Evolutionary conservation across 2,329 filamentous ascomycete genomes (phyloP), one percentile per base, ranked within the genome.

Genomic region (Aspergillus eucalypticola): DNA sequence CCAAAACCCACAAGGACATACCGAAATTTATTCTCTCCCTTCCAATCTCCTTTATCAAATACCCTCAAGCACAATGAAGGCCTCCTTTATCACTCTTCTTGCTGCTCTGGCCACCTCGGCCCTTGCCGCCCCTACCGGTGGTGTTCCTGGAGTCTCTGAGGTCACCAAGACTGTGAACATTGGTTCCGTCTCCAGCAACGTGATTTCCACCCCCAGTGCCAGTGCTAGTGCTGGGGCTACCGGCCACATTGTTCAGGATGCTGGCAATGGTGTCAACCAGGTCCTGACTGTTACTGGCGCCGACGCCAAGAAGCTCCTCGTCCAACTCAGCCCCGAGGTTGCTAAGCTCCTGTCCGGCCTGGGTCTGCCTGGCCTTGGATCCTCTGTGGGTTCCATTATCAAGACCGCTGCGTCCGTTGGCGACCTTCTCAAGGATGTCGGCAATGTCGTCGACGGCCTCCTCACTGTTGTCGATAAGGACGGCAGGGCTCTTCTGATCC

Each of bases 381-480:
- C 32, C 29, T 65, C 71, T 38, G 65, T 71, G 25, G 72, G 72
- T 46, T 59, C 61, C 17, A 57, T 74, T 11, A 64, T 74, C 32
- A 64, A 65, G 51, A 69, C 69, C 35, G 71, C 70, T 56, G 61
- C 59, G 59, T 55, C 53, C 49, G 64, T 72, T 38, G 71, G 71
- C 63, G 67, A 65, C 46, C 65, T 72, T 11, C 51, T 72, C 58
- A 60, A 65, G 41, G 66, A 70, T 54, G 63, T 70, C 50, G 71
- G 60, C 42, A 62, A 63, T 27, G 21, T 58, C 41, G 63, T 67
- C 13, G 66, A 74, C n/a, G 61, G 61, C 39, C 68, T 73, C 27
- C 66, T 75, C 44, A 73, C 69, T 50, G 70, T 73, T 56, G 65
- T 72, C 53, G 67, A 69, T 39, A 62, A 70, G 62, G 71, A 74